Base-by-base conservation (phyloP, 768 basidiomycete species). In the Inosperma sp. region DNA sequence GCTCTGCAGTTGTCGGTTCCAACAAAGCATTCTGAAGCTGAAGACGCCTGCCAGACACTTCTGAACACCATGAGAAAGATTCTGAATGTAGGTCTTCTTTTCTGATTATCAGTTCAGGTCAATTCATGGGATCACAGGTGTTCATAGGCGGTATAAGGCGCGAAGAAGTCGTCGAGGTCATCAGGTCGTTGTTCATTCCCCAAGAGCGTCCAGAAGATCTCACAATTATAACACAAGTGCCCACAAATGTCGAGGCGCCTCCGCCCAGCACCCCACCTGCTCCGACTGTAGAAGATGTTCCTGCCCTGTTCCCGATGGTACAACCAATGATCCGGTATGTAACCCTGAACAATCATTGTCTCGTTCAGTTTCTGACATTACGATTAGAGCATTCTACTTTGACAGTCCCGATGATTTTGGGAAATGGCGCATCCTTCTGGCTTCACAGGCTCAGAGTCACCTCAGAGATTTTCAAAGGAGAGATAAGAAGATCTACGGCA, bases 401-500 rank as follows among this genome's bases (percentile, higher is more conserved):
- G 76, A 81, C 19, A 78, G 69, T 17, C 72, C 75, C 0, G 67
- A 73, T 8, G 78, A 75, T 2, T 81, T 84, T 34, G 84, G 84
- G 1, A 70, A 73, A n/a, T 86, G 84, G 84, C 66, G 63, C 0
- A 74, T 86, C 36, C 60, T 80, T 9, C 72, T 84, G 2, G 73
- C 76, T 6, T 70, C 66, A 0, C 65, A 70, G 25, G 81, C 79
- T 0, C 70, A 74, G 33, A 59, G 61, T 13, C 68, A 78, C 48
- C 59, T 84, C 1, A 71, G 77, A 3, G 70, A 77, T 33, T 56
- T 71, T 3, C 69, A 69, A 0, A 67, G 66, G 41, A 68, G 65
- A n/a, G 72, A 80, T 51, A 52, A 26, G 17, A 73, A 72, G 27
- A 64, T 62, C 22, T 82, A 79, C 54, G 51, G 53, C 6, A 79